phyloP scores from a whole-genome alignment of 345 rosid genomes.

The Sonneratia alba region DNA sequence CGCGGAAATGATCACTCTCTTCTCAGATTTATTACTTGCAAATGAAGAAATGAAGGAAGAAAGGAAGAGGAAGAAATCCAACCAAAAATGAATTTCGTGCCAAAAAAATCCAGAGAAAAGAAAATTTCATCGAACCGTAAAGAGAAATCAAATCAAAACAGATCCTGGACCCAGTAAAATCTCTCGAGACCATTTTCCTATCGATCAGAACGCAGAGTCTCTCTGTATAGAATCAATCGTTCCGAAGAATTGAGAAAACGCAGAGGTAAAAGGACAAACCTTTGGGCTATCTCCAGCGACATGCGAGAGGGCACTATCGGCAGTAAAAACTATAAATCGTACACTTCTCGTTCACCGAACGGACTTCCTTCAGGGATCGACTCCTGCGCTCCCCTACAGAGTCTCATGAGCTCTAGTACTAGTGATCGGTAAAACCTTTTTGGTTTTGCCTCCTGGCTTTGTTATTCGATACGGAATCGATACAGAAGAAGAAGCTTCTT shows the following conservation, averaged over 20 bases:
- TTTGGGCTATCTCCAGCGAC: conserved; percentile 23
- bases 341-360: no score
- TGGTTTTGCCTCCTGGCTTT: no score
- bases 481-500: background rate
- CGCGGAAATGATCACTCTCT: background rate
- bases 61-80: no score
- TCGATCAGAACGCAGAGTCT: no score
- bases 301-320: conserved; percentile 10
- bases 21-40: background rate
- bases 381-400: background rate
- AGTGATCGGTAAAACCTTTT: background rate
- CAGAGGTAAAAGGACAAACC: conserved; percentile 20
- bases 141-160: background rate
- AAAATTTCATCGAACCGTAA: background rate
- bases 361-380: no score
- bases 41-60: background rate
- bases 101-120: no score
- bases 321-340: no score
- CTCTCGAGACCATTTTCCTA: no score
- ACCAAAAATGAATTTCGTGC: no score
- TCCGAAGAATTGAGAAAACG: background rate
- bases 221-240: background rate
- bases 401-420: background rate
- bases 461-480: background rate
- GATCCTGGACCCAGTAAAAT: no score